Evolutionary conservation across 352 stramenopile genomes (phyloP).

Genomic region (Elongisporangium senticosum): DNA sequence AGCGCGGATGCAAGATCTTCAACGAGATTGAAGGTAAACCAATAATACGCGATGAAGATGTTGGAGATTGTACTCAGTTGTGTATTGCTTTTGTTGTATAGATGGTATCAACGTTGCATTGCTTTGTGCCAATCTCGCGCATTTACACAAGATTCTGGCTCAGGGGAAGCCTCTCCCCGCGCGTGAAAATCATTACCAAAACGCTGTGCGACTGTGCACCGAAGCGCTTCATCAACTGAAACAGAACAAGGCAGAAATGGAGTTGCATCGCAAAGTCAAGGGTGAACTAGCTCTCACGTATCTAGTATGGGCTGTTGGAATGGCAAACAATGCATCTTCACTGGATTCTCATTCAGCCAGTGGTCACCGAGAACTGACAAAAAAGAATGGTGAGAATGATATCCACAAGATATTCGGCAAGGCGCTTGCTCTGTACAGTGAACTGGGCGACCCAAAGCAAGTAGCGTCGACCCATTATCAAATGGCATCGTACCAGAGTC

Average conservation of each 20-base stretch:
- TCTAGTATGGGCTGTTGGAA: slow-evolving; percentile 71
- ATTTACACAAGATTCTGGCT: slow-evolving; percentile 83
- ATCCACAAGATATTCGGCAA: slow-evolving; percentile 63
- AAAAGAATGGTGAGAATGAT: slow-evolving; percentile 37
- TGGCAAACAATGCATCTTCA: slow-evolving; percentile 24
- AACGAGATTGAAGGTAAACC: slow-evolving; percentile 71
- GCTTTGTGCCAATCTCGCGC: slow-evolving; percentile 71
- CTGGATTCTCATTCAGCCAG: neutral
- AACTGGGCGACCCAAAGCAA: slow-evolving; percentile 70
- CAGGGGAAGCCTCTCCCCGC: slow-evolving; percentile 30
- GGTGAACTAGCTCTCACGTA: slow-evolving; percentile 80
- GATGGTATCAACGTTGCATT: slow-evolving; percentile 79
- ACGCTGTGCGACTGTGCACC: slow-evolving; percentile 56
- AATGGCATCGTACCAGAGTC: slow-evolving; percentile 73
- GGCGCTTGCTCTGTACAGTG: slow-evolving; percentile 65
- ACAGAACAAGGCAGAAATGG: slow-evolving; percentile 54
- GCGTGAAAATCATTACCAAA: slow-evolving; percentile 49
- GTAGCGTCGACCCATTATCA: slow-evolving; percentile 79
- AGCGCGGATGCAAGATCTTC: slow-evolving; percentile 75
- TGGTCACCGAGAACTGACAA: slow-evolving; percentile 4
- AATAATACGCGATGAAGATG: neutral
- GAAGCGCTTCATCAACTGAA: slow-evolving; percentile 62
- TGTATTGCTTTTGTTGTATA: slow-evolving; percentile 11
- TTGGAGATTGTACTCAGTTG: neutral
- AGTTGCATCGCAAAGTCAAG: slow-evolving; percentile 65